Percentiles rank a stretch among this genome's conserved stretches.
Conservation (phyloP, 2,329 filamentous ascomycete species). For the Chaetothyriales sp. region DNA sequence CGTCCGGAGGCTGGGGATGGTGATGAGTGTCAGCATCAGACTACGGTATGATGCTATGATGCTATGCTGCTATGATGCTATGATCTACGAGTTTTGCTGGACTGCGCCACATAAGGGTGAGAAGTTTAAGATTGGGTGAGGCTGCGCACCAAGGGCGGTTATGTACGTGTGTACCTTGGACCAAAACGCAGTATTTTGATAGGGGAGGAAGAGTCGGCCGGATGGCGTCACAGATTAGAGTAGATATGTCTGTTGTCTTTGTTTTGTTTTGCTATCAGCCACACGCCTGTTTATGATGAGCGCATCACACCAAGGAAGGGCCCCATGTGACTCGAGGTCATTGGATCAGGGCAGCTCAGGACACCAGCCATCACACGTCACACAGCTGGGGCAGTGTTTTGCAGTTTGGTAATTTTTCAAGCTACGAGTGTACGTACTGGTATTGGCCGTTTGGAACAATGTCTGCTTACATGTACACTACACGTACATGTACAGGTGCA, state of each 20-base stretch:
- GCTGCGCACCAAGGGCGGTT: neutral
- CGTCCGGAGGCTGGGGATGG: too few species aligned
- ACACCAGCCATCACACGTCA: neutral
- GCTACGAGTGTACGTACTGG: too few species aligned
- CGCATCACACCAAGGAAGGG: neutral
- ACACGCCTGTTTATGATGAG: neutral
- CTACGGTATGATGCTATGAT: too few species aligned
- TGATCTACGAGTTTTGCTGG: too few species aligned
- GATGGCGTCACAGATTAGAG: neutral
- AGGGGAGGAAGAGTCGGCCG: neutral
- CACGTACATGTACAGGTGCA: too few species aligned
- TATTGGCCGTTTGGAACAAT: too few species aligned
- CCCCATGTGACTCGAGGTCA: neutral
- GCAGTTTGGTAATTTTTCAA: too few species aligned
- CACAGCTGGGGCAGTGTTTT: neutral
- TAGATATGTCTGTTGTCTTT: neutral
- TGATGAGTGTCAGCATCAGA: too few species aligned
- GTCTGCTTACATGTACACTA: too few species aligned
- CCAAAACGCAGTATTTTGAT: neutral
- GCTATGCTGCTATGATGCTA: too few species aligned
- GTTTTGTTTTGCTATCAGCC: neutral
- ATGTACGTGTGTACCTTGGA: neutral
- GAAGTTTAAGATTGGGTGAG: neutral
- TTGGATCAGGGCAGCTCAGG: neutral
- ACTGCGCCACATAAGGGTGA: too few species aligned